Conservation (phyloP, 257 asterid species). For the Solanum gracilifrons region DNA sequence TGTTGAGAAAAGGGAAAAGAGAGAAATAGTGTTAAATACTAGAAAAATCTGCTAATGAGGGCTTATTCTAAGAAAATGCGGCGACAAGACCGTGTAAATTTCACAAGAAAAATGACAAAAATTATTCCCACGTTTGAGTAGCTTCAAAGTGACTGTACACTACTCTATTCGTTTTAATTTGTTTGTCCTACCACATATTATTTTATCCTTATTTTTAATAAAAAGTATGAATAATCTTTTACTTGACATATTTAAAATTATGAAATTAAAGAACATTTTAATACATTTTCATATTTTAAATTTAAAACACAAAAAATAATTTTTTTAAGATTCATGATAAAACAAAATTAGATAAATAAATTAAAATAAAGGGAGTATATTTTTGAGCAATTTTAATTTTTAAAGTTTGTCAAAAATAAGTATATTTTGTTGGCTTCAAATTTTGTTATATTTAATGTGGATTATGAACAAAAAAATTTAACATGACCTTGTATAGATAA, state of each 20-base stretch:
- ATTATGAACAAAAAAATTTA: neutral
- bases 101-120: neutral
- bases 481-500: neutral
- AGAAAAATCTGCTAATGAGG: constrained; percentile 6
- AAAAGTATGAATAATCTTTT: neutral
- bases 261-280: neutral
- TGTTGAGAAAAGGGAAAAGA: neutral
- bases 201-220: too few relatives aligned
- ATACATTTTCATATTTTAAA: neutral
- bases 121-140: neutral
- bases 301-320: too few relatives aligned
- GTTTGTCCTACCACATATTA: too few relatives aligned
- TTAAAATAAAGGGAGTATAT: too few relatives aligned
- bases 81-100: neutral
- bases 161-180: neutral
- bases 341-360: neutral
- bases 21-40: neutral
- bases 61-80: neutral
- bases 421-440: neutral
- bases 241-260: neutral
- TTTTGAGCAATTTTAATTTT: neutral
- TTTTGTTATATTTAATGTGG: neutral
- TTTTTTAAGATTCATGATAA: neutral
- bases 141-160: neutral
- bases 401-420: neutral